phyloP scores from a whole-genome alignment of 441 rosid genomes.

The Adansonia rubrostipa region DNA sequence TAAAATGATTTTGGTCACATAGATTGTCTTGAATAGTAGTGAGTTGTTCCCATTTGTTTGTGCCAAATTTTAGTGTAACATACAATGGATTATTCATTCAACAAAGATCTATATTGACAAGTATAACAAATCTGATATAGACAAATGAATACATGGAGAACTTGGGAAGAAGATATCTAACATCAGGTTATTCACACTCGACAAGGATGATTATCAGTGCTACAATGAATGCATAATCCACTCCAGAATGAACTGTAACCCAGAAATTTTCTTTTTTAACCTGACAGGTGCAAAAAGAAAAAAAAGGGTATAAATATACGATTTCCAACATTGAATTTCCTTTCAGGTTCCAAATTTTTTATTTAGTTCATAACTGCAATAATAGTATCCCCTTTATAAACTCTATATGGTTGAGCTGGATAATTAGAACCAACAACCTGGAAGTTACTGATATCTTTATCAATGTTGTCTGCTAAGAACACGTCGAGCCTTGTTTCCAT shows the following conservation, averaged over 20 bases:
- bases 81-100: background rate
- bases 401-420: slow-evolving; percentile 58
- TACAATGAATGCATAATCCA: slow-evolving; percentile 71
- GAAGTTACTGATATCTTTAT: slow-evolving; percentile 49
- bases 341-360: background rate
- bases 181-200: slow-evolving; percentile 42
- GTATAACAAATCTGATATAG: background rate
- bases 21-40: background rate
- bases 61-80: background rate
- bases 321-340: background rate
- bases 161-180: background rate
- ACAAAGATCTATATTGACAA: background rate
- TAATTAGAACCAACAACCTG: slow-evolving; percentile 52
- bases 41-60: background rate
- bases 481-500: slow-evolving; percentile 60
- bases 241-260: slow-evolving; percentile 61
- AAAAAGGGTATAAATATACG: slow-evolving; percentile 38
- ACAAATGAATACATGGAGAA: background rate
- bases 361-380: slow-evolving; percentile 41
- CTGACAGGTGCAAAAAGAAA: slow-evolving; percentile 41
- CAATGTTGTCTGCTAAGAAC: slow-evolving; percentile 43
- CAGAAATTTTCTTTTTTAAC: slow-evolving; percentile 34
- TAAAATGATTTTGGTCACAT: background rate
- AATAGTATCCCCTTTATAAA: slow-evolving; percentile 49
- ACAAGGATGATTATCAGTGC: slow-evolving; percentile 62